Evolutionary conservation across 1,284 basidiomycete genomes (phyloP).

Genomic region (Grifola frondosa): DNA sequence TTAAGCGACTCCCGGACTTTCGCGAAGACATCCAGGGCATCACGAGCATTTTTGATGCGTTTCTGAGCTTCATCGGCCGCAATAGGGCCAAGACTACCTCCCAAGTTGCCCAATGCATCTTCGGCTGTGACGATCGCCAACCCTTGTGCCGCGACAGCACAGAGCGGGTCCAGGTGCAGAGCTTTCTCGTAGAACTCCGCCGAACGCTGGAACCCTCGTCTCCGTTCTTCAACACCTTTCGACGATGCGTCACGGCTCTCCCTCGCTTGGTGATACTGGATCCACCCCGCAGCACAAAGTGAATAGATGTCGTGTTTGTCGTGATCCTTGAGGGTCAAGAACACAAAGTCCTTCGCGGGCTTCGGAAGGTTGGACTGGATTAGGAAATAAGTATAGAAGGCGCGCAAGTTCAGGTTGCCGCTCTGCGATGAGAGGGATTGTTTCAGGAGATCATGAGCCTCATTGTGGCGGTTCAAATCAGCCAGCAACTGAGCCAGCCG

Average conservation of each 20-base stretch:
- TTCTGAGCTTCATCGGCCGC: constrained; percentile 62
- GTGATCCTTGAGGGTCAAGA: constrained; percentile 78
- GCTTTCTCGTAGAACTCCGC: constrained; percentile 93
- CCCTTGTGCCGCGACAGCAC: constrained; percentile 90
- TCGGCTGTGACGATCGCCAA: constrained; percentile 91
- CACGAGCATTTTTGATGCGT: constrained; percentile 69
- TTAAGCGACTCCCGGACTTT: constrained; percentile 85
- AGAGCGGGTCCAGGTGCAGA: constrained; percentile 75
- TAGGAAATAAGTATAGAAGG: constrained; percentile 87
- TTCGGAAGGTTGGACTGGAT: constrained; percentile 70
- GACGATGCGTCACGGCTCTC: constrained; percentile 64
- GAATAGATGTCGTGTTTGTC: constrained; percentile 89
- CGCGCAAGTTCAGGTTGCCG: constrained; percentile 76
- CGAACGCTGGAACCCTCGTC: constrained; percentile 74
- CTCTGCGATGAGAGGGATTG: constrained; percentile 76
- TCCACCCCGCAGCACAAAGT: constrained; percentile 83
- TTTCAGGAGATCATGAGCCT: constrained; percentile 86
- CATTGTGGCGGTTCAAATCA: constrained; percentile 65
- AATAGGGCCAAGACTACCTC: constrained; percentile 48
- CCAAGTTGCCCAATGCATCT: constrained; percentile 72
- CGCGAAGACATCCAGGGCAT: constrained; percentile 83
- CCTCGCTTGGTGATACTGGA: constrained; percentile 81
- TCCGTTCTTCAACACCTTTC: constrained; percentile 69
- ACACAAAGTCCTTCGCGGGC: constrained; percentile 83
- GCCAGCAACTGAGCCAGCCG: constrained; percentile 81